Evolutionary conservation across 768 basidiomycete genomes (phyloP).

Genomic region (Boletus reticuloceps): DNA sequence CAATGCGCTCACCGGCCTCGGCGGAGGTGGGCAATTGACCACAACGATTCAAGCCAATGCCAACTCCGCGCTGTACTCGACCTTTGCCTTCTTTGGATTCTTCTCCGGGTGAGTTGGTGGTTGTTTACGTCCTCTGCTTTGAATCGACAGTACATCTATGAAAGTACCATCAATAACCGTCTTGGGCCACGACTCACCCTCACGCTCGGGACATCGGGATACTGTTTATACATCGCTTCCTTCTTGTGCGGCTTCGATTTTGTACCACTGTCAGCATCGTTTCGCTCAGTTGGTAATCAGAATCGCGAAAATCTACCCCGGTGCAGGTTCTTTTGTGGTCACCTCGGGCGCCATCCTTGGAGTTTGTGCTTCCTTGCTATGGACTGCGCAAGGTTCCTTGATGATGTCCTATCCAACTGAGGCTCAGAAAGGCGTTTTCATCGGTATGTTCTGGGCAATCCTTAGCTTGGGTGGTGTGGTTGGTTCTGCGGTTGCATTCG

Average conservation of each 20-base stretch:
- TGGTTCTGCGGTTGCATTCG: constrained; percentile 73
- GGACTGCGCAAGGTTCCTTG: constrained; percentile 50
- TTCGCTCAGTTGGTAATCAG: constrained; percentile 33
- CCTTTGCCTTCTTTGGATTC: constrained; percentile 61
- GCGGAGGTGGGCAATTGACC: constrained; percentile 74
- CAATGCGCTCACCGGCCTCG: constrained; percentile 77
- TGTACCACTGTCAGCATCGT: not conserved
- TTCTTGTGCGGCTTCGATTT: constrained; percentile 35
- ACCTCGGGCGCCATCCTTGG: constrained; percentile 50
- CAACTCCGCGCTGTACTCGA: constrained; percentile 63
- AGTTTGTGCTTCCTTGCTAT: constrained; percentile 47
- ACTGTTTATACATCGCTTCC: constrained; percentile 47
- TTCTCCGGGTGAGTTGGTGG: constrained; percentile 58
- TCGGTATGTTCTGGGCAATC: constrained; percentile 60
- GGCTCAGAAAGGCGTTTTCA: constrained; percentile 52
- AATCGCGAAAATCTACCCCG: constrained; percentile 38
- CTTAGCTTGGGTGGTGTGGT: constrained; percentile 82
- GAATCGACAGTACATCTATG: not conserved
- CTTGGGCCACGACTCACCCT: constrained; percentile 50
- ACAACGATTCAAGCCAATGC: constrained; percentile 62
- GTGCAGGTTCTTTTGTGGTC: constrained; percentile 44
- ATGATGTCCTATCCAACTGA: constrained; percentile 59
- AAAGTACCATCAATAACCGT: constrained; percentile 71
- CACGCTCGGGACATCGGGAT: constrained; percentile 51
- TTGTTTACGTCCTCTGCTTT: not conserved